Conservation (phyloP, 2,329 filamentous ascomycete species). For the Trichophyton equinum region DNA sequence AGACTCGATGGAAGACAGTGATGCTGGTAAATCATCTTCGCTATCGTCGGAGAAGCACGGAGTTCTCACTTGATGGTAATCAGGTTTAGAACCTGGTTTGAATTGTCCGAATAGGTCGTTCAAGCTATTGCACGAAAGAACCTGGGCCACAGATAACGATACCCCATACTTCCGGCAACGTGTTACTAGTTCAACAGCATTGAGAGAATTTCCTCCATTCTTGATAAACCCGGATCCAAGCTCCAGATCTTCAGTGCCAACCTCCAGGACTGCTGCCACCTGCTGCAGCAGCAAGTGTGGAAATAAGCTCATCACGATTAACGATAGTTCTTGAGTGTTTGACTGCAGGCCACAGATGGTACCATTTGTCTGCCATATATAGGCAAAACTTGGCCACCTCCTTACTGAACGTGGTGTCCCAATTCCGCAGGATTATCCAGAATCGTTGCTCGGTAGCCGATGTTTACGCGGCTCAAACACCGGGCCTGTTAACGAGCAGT, state of each 20-base stretch:
- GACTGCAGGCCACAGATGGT: background rate
- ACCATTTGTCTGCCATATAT: background rate
- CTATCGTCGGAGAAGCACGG: background rate
- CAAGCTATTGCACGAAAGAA: background rate
- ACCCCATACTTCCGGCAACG: background rate
- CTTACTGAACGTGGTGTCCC: background rate
- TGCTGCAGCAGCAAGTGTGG: background rate
- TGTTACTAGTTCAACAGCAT: background rate
- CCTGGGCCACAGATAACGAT: background rate
- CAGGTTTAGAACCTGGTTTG: background rate
- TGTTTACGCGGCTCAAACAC: background rate
- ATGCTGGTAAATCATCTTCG: background rate
- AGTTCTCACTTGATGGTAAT: background rate
- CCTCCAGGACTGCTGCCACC: background rate
- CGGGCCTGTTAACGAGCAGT: background rate
- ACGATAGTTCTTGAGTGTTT: background rate
- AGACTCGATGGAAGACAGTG: background rate
- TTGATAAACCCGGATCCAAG: background rate
- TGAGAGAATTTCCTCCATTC: background rate
- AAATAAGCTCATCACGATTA: background rate
- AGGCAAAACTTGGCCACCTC: background rate
- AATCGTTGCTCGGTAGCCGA: background rate
- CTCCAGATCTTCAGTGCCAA: background rate
- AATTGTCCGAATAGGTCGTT: background rate
- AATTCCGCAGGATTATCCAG: background rate